Evolutionary conservation across 345 rosid genomes (phyloP).

Genomic region (Populus alba): DNA sequence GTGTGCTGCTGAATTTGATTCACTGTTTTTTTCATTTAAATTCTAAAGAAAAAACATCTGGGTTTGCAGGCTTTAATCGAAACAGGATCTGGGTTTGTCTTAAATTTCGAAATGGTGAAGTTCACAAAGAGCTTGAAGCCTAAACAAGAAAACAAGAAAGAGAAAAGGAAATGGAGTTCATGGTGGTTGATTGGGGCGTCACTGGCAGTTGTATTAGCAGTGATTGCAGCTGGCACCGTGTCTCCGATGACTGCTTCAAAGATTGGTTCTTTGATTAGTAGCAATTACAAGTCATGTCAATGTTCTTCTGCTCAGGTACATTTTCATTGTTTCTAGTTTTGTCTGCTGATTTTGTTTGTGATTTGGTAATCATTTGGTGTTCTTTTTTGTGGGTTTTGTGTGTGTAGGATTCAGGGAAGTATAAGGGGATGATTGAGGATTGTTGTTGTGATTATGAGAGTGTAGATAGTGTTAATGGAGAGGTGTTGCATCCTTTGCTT

Average conservation of each 20-base stretch:
- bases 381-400: neutral
- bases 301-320: neutral
- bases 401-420: conserved; percentile 35
- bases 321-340: neutral
- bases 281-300: neutral
- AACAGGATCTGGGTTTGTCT: neutral
- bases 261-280: neutral
- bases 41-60: neutral
- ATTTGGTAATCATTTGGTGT: neutral
- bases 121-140: neutral
- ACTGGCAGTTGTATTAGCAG: neutral
- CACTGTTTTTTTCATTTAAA: neutral
- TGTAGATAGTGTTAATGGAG: conserved; percentile 31
- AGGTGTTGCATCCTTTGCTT: conserved; percentile 71
- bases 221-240: neutral
- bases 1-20: neutral
- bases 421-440: conserved; percentile 76
- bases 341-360: neutral
- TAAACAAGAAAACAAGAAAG: neutral
- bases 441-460: conserved; percentile 86
- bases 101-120: neutral
- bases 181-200: neutral
- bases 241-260: neutral
- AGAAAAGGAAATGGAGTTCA: neutral
- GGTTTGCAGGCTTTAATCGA: neutral